Percentiles rank a stretch among this genome's conserved stretches.
Evolutionary conservation across 148 eudicot species (phyloP).

Genomic region (Bassia scoparia): DNA sequence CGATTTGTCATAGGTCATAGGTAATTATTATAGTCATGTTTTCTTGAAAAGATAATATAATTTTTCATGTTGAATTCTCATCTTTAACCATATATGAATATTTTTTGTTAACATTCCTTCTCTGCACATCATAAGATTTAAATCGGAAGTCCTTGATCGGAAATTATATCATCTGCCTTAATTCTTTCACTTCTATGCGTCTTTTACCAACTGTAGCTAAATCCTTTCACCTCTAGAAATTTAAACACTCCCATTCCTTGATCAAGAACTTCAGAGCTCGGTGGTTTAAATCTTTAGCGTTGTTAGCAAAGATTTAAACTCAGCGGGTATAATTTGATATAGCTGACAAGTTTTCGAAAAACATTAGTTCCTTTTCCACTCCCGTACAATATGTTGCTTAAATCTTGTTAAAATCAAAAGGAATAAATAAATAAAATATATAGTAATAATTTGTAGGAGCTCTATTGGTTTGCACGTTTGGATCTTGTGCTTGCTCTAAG

Average conservation of each 20-base stretch:
- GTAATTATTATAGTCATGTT: conserved; percentile 28
- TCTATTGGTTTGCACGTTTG: background rate
- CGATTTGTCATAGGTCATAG: conserved; percentile 95
- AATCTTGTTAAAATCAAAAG: too few species aligned
- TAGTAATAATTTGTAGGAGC: too few species aligned
- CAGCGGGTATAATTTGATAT: too few species aligned
- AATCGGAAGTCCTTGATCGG: background rate
- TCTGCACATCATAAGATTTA: background rate
- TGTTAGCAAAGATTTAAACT: too few species aligned
- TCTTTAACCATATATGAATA: background rate
- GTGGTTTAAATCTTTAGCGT: too few species aligned
- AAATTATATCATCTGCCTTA: background rate
- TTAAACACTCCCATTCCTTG: too few species aligned
- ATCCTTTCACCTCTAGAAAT: background rate
- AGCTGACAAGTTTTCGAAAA: too few species aligned
- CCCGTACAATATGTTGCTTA: too few species aligned
- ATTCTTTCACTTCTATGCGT: background rate
- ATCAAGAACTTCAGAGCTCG: too few species aligned
- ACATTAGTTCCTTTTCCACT: too few species aligned
- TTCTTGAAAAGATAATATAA: background rate
- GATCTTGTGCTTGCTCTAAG: background rate
- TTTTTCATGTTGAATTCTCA: background rate
- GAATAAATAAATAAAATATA: too few species aligned
- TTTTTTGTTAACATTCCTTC: background rate
- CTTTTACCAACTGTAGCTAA: background rate